Percentiles rank a stretch among this genome's conserved stretches.
phyloP scores from a whole-genome alignment of 179 eudicot genomes.

The Amaranthus tricolor region DNA sequence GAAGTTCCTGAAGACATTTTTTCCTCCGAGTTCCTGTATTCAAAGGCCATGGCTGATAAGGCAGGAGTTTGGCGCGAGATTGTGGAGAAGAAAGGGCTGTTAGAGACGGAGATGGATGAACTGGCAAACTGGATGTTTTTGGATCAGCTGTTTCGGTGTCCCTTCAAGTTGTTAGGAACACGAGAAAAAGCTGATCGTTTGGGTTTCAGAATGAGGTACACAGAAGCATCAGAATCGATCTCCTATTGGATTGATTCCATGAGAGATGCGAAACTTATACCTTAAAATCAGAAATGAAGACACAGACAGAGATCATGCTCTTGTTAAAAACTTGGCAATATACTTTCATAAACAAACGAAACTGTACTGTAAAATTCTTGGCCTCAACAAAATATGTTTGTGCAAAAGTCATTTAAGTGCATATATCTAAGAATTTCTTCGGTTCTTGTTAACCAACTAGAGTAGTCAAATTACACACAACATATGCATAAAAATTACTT shows the following conservation, averaged over 20 bases:
- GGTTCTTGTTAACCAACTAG: neutral
- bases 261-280: conserved; percentile 72
- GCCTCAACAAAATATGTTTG: neutral
- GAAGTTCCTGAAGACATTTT: conserved; percentile 36
- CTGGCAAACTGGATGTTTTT: conserved; percentile 78
- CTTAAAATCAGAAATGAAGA: conserved; percentile 23
- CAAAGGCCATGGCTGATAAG: conserved; percentile 49
- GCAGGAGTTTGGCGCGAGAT: conserved; percentile 67
- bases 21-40: conserved; percentile 39
- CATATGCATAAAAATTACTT: neutral
- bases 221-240: conserved; percentile 54
- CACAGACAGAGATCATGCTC: neutral
- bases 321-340: conserved; percentile 1
- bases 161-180: conserved; percentile 55
- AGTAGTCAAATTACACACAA: neutral
- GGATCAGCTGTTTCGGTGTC: conserved; percentile 68
- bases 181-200: conserved; percentile 62
- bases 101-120: conserved; percentile 53
- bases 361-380: conserved; percentile 1
- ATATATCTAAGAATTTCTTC: neutral
- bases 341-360: neutral
- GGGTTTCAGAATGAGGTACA: conserved; percentile 51
- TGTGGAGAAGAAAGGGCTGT: conserved; percentile 48
- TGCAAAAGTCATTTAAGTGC: neutral
- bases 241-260: conserved; percentile 71